These are phyloP conservation scores for Amanita rubescens DNA, from an alignment of 768 basidiomycete species.

Conservation along the genomic window DNA sequence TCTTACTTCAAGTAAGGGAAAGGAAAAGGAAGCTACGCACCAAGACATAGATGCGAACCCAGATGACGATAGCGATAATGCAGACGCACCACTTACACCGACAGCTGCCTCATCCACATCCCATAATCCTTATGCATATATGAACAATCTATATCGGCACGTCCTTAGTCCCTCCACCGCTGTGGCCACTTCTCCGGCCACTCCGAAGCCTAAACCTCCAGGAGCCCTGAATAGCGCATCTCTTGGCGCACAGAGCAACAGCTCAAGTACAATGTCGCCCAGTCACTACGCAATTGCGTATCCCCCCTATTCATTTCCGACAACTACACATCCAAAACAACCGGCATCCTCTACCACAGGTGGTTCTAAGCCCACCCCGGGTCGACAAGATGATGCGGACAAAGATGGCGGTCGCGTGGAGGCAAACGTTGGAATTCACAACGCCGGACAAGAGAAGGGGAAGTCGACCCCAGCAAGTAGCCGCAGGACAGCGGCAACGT, in stretches of 20 bases:
- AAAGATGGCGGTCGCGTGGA: not conserved
- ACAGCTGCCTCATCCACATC: not conserved
- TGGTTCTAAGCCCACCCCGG: not conserved
- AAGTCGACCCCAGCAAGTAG: not conserved
- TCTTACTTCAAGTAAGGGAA: slow-evolving; percentile 6
- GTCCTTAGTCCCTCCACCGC: not conserved
- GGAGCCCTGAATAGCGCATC: not conserved
- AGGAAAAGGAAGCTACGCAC: slow-evolving; percentile 7
- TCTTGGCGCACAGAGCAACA: not conserved
- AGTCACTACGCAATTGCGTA: slow-evolving; percentile 9
- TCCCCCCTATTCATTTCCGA: slow-evolving; percentile 19
- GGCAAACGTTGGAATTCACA: too few species aligned
- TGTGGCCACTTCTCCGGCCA: slow-evolving; percentile 17
- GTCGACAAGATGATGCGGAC: not conserved
- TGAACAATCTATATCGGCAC: slow-evolving; percentile 4
- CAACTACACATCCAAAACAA: not conserved
- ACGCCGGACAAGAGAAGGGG: not conserved
- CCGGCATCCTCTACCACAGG: not conserved
- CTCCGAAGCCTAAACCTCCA: slow-evolving; percentile 1
- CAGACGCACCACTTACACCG: not conserved
- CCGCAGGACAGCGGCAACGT: slow-evolving; percentile 17
- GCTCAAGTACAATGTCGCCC: not conserved
- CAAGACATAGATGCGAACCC: not conserved
- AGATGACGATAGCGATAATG: slow-evolving; percentile 4
- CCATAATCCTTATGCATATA: slow-evolving; percentile 7